These are phyloP conservation scores for Melaleuca alternifolia DNA, from an alignment of 345 rosid genomes.

Conservation along the genomic window DNA sequence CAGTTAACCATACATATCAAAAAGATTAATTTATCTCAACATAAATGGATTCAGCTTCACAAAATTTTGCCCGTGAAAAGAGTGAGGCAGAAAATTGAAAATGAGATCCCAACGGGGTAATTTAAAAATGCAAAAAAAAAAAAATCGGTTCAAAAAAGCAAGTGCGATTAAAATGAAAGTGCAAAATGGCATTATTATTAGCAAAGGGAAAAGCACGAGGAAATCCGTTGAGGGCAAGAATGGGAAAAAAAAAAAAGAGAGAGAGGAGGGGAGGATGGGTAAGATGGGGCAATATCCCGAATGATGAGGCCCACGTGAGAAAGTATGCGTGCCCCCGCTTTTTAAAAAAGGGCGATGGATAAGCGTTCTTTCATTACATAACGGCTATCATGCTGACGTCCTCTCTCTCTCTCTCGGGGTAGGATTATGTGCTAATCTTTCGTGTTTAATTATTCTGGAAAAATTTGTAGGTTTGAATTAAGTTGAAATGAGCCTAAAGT, in stretches of 20 bases:
- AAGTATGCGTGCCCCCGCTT: not conserved
- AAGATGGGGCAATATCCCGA: not conserved
- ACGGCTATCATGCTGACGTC: not conserved
- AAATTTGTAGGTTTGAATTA: not conserved
- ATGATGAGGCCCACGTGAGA: not conserved
- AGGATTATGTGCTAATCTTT: not conserved
- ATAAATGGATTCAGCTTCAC: not conserved
- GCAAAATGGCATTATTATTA: not conserved
- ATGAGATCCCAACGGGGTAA: not conserved
- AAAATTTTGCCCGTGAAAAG: not conserved
- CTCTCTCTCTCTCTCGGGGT: not conserved
- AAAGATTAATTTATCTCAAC: not conserved
- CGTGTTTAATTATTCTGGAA: not conserved
- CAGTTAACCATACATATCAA: too few relatives aligned
- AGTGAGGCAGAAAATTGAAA: not conserved
- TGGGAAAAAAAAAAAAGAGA: not conserved
- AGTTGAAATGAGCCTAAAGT: not conserved
- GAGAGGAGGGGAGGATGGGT: too few relatives aligned
- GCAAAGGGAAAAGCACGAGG: not conserved
- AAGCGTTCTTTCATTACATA: not conserved
- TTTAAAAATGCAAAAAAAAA: not conserved
- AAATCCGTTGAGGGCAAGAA: not conserved
- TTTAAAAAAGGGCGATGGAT: too few relatives aligned
- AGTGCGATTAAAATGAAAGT: not conserved
- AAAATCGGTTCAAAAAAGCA: not conserved